These are phyloP conservation scores for Skeletonema tropicum DNA, from an alignment of 108 stramenopile genomes.

Conservation along the genomic window DNA sequence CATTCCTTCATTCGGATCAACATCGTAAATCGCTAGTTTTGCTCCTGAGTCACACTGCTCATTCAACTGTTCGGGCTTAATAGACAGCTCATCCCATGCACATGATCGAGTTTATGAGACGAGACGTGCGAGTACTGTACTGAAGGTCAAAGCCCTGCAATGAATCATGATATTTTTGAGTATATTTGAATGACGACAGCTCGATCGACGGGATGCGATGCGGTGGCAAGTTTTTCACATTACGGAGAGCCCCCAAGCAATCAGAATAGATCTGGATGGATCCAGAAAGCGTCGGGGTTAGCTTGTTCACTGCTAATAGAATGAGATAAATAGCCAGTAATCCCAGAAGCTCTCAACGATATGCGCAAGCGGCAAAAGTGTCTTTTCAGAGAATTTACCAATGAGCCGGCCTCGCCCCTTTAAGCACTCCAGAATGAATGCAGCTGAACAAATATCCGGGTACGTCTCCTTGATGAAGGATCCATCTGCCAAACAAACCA, in stretches of 20 bases:
- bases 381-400: too few species aligned
- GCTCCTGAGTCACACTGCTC: background rate
- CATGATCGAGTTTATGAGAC: conserved; percentile 8
- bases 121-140: background rate
- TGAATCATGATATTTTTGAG: conserved; percentile 21
- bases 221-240: background rate
- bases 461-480: too few species aligned
- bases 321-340: too few species aligned
- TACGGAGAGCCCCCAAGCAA: conserved; percentile 22
- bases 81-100: background rate
- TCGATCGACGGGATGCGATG: conserved; percentile 8
- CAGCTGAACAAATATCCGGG: too few species aligned
- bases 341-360: too few species aligned
- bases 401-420: too few species aligned
- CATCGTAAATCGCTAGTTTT: background rate
- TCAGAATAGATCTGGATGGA: conserved; percentile 19
- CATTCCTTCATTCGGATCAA: background rate
- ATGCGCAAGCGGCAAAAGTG: too few species aligned
- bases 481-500: too few species aligned
- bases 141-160: conserved; percentile 17
- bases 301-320: background rate
- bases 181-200: conserved; percentile 17
- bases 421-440: too few species aligned
- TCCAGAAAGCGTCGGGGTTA: background rate
- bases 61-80: conserved; percentile 6